A percentile compares a stretch with the other conserved stretches of the same genome.
phyloP scores from a whole-genome alignment of 2,329 filamentous ascomycete genomes.

The Onygena corvina region DNA sequence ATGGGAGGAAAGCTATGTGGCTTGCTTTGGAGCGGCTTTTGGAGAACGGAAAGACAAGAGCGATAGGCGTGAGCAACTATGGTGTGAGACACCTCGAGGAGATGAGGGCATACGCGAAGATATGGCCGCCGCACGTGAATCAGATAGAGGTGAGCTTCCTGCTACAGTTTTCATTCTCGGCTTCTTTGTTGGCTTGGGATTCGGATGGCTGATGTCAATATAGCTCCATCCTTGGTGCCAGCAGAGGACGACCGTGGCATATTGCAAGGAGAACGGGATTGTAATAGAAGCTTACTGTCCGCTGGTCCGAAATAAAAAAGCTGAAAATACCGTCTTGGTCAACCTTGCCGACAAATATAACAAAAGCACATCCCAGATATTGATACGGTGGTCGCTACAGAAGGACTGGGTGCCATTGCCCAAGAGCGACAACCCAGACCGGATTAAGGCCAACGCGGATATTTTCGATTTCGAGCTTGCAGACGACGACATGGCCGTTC shows the following conservation, averaged over 20 bases:
- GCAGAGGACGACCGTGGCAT: slow-evolving; percentile 47
- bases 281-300: slow-evolving; percentile 44
- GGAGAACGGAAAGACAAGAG: slow-evolving; percentile 47
- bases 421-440: slow-evolving; percentile 57
- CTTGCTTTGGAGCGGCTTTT: slow-evolving; percentile 51
- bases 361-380: slow-evolving; percentile 62
- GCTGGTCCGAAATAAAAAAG: slow-evolving; percentile 55
- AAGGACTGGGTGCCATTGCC: slow-evolving; percentile 62
- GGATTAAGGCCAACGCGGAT: slow-evolving; percentile 55
- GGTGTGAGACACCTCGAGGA: slow-evolving; percentile 56
- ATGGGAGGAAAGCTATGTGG: slow-evolving; percentile 52
- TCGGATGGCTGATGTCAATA: not conserved
- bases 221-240: slow-evolving; percentile 63
- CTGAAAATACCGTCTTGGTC: slow-evolving; percentile 54
- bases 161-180: too few species aligned
- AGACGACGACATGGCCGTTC: slow-evolving; percentile 44
- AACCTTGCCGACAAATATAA: slow-evolving; percentile 58
- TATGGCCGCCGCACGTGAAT: slow-evolving; percentile 60
- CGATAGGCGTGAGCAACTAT: slow-evolving; percentile 64
- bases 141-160: slow-evolving; percentile 52
- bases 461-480: slow-evolving; percentile 50
- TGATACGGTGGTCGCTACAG: slow-evolving; percentile 72
- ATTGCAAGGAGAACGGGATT: slow-evolving; percentile 42
- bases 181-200: slow-evolving; percentile 24
- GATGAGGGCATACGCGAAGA: slow-evolving; percentile 51